phyloP scores from a whole-genome alignment of 2,329 filamentous ascomycete genomes.

The Trichoderma sp. region DNA sequence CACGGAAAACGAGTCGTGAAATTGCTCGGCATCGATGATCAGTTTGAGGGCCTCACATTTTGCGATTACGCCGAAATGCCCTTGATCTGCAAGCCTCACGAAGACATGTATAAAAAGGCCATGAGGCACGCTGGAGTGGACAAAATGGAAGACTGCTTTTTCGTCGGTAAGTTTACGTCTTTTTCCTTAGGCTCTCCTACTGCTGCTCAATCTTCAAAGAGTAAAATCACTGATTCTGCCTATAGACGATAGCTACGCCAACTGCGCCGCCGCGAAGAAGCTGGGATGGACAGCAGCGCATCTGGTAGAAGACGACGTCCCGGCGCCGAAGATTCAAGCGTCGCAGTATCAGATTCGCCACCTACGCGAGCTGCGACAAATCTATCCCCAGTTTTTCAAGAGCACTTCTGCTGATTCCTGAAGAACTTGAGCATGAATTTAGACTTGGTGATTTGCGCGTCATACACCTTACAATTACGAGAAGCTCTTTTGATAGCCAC shows the following conservation, averaged over 20 bases:
- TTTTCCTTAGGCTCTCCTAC: neutral
- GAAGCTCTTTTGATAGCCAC: neutral
- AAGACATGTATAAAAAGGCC: constrained; percentile 83
- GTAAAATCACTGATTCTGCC: constrained; percentile 6
- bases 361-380: constrained; percentile 72
- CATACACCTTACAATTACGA: neutral
- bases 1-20: constrained; percentile 83
- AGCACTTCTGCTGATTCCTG: constrained; percentile 32
- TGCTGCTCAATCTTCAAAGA: neutral
- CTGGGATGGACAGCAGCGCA: constrained; percentile 88
- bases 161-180: constrained; percentile 70
- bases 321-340: constrained; percentile 64
- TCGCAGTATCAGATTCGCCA: constrained; percentile 75
- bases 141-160: constrained; percentile 76
- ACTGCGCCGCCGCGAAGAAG: constrained; percentile 75
- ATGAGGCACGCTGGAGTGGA: constrained; percentile 81
- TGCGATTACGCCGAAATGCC: constrained; percentile 80
- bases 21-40: constrained; percentile 79
- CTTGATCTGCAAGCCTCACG: constrained; percentile 84
- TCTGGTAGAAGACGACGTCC: constrained; percentile 76
- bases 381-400: constrained; percentile 89
- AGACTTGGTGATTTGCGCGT: neutral
- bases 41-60: constrained; percentile 93
- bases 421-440: neutral
- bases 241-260: constrained; percentile 82